Evolutionary conservation across 805 yeast species (phyloP), one percentile per base, ranked within the genome.

Genomic region (Candida khao-thaluensis): DNA sequence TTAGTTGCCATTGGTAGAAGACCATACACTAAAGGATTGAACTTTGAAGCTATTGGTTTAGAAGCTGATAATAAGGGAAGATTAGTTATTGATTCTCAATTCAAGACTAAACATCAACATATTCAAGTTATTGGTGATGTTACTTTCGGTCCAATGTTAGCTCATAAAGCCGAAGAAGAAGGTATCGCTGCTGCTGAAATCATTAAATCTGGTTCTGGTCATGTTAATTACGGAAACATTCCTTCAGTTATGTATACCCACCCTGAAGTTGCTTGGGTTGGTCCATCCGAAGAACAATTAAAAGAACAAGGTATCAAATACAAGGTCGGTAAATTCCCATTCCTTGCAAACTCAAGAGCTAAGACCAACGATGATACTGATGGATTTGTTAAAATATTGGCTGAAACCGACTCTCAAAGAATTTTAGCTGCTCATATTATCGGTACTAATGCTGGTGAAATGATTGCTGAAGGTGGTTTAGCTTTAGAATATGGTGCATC

Each of bases 211-310:
- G 99, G 98, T 51, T 85, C 85, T 62, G 99, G 99, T 44, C 99
- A 93, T 65, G 98, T 93, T 53, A 93, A 93, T 81, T 93, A 93
- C 71, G 95, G 82, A 55, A 95, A 86, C 73, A 93, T 93, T 54
- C 99, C 99, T 51, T 81, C 96, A 24, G 99, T 93, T 52, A 93
- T 93, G 99, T 93, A 93, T 77, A 83, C 98, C 35, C 96, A 89
- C 71, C 99, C 99, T 49, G 99, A 93, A 75, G 96, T 93, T 53
- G 98, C 98, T 38, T 93, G 99, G 99, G 96, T 86, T 53, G 99
- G 99, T 55, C 86, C 86, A 70, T 85, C 81, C 59, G 99, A 93
- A 73, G 82, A 90, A 73, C 90, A 90, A 70, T 78, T 90, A 64
- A 90, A 91, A 76, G 90, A 77, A 54, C 88, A 88, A 55, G 96